phyloP scores from a whole-genome alignment of 108 stramenopile species.

The Schizochytrium sp. region DNA sequence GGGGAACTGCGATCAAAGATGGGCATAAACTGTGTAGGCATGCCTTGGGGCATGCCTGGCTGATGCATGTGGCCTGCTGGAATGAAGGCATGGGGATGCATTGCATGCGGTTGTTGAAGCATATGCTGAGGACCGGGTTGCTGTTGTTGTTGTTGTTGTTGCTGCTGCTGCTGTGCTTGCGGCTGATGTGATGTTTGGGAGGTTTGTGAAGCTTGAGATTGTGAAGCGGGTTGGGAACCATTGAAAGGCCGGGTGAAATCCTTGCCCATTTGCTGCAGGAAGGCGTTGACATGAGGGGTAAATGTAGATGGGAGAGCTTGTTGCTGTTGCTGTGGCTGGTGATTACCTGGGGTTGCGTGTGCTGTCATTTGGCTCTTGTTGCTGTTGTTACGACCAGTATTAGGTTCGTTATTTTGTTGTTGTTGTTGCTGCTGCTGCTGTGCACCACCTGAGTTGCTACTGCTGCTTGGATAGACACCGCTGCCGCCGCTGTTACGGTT shows the following conservation, averaged over 20 bases:
- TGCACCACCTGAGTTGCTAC: no score
- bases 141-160: neutral
- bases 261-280: slow-evolving; percentile 37
- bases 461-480: no score
- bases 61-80: neutral
- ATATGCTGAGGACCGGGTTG: neutral
- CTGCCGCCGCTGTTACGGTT: no score
- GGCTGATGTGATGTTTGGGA: neutral
- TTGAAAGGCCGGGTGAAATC: slow-evolving; percentile 16
- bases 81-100: neutral
- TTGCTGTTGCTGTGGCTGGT: neutral
- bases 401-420: no score
- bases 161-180: neutral
- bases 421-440: no score
- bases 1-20: slow-evolving; percentile 28
- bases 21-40: slow-evolving; percentile 14
- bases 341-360: no score
- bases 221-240: neutral
- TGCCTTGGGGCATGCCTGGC: neutral
- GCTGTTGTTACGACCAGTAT: no score
- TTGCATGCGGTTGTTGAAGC: neutral
- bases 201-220: neutral
- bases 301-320: neutral
- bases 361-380: no score
- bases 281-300: slow-evolving; percentile 4